phyloP scores from a whole-genome alignment of 257 asterid species.

The Solanum chilense region DNA sequence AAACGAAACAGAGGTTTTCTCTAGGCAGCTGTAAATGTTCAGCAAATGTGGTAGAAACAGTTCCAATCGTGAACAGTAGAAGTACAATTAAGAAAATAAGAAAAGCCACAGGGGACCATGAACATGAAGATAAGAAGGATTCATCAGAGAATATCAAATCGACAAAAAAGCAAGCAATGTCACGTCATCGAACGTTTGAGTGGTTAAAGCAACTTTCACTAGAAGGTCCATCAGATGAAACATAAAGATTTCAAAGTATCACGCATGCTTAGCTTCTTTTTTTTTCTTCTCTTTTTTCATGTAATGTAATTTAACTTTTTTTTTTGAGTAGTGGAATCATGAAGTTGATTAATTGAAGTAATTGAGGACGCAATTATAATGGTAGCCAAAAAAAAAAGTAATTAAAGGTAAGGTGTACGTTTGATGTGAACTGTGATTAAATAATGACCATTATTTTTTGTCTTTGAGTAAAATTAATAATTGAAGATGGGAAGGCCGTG shows the following conservation, averaged over 20 bases:
- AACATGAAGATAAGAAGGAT: not conserved
- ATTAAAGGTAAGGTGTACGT: not conserved
- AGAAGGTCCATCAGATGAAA: slow-evolving; percentile 29
- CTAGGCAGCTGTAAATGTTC: slow-evolving; percentile 62
- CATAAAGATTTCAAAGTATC: not conserved
- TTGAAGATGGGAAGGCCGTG: slow-evolving; percentile 10
- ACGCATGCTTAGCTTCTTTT: slow-evolving; percentile 14
- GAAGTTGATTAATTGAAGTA: not conserved
- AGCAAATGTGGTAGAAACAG: slow-evolving; percentile 38
- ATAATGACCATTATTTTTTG: not conserved
- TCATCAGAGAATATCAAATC: not conserved
- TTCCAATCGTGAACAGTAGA: slow-evolving; percentile 16
- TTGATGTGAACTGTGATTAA: not conserved
- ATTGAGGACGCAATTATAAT: not conserved
- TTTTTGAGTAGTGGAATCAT: not conserved
- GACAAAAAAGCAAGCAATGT: slow-evolving; percentile 32
- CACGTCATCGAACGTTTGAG: slow-evolving; percentile 79
- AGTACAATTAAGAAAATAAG: slow-evolving; percentile 2
- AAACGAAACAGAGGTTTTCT: slow-evolving; percentile 17
- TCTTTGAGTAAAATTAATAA: slow-evolving; percentile 10
- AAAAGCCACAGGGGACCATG: not conserved
- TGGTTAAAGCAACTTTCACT: slow-evolving; percentile 89
- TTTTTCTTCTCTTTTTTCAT: not conserved
- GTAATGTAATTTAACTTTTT: not conserved
- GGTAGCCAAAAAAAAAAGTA: not conserved